Evolutionary conservation across 345 rosid genomes (phyloP), one percentile per base, ranked within the genome.

Genomic region (Brassica rapa): DNA sequence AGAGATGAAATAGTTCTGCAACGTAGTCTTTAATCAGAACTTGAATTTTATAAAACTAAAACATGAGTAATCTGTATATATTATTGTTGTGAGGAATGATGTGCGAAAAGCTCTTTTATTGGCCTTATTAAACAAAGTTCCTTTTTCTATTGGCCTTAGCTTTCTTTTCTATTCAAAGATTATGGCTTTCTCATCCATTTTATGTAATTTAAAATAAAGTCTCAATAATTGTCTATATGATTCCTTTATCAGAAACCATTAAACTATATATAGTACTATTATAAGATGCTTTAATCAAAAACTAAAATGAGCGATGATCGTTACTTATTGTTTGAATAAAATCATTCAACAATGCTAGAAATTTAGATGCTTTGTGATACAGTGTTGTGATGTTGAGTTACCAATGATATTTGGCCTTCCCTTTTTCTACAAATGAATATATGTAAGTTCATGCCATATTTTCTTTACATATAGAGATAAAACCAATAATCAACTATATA

Each of bases 371-470:
- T 73, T 37, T 68, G 66, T 68, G 66, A 73, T 61, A 59, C 69
- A 72, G 67, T 72, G 32, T 72, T 72, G 32, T 72, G 77, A 79
- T 73, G 82, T 73, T 73, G 82, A 79, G 66, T 68, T 68, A 73
- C 56, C 33, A 60, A 37, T 73, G 57, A 24, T 37, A 59, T 73
- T 79, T 79, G 74, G 37, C 74, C 78, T 68, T 19, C 59, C 82
- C 60, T 73, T 73, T 72, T 2, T 65, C 53, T 19, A 65, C 25
- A 37, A 37, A 37, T 65, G 30, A 2, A 69, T 69, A 53, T 29
- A 51, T 32, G 57, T 3, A 29, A 21, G 25, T 6, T 12, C 1
- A 39, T 11, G 39, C 59, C 39, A 25, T 37, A 12, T 8, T 71
- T 53, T 60, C 25, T 37, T 37, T 14, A 11, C 6, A 21, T 33